Percentiles rank a stretch among this genome's conserved stretches.
Conservation (phyloP, 768 basidiomycete species). For the Phanerodontia chrysosporium region DNA sequence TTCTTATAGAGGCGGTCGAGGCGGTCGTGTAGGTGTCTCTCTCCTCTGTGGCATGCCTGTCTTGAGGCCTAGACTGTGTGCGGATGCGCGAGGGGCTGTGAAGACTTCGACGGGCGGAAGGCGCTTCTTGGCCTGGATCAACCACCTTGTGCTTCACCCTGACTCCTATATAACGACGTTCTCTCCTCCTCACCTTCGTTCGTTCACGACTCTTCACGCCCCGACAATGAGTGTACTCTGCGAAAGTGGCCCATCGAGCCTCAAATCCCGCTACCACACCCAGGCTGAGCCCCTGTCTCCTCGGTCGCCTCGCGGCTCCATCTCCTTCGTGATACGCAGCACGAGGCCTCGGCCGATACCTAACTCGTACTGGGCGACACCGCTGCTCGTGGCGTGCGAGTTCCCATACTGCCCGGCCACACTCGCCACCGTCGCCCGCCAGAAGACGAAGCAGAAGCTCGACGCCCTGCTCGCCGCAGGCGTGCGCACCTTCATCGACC, state of each 20-base stretch:
- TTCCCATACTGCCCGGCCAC: conserved; percentile 55
- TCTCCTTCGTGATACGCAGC: conserved; percentile 13
- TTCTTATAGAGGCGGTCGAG: background rate
- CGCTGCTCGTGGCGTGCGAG: conserved; percentile 71
- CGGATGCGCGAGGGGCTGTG: background rate
- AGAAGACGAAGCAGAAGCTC: conserved; percentile 57
- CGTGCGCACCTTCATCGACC: conserved; percentile 78
- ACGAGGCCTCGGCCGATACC: conserved; percentile 55
- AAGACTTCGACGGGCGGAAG: background rate
- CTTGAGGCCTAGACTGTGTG: background rate
- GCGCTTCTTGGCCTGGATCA: conserved; percentile 1
- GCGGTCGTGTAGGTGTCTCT: too few relatives aligned
- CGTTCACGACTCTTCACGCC: conserved; percentile 9
- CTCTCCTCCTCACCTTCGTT: background rate
- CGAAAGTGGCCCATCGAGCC: background rate
- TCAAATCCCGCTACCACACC: background rate
- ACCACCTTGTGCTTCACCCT: conserved; percentile 2
- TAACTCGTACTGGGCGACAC: conserved; percentile 85
- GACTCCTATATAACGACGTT: conserved; percentile 3
- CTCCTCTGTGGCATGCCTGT: background rate
- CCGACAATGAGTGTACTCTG: conserved; percentile 12
- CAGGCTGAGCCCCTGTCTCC: conserved; percentile 3
- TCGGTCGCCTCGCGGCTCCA: conserved; percentile 8
- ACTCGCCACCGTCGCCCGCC: conserved; percentile 19
- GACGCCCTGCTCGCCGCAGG: conserved; percentile 69